Base-by-base conservation (phyloP, 2,329 filamentous ascomycete genomes). In the Thelonectria rubi region DNA sequence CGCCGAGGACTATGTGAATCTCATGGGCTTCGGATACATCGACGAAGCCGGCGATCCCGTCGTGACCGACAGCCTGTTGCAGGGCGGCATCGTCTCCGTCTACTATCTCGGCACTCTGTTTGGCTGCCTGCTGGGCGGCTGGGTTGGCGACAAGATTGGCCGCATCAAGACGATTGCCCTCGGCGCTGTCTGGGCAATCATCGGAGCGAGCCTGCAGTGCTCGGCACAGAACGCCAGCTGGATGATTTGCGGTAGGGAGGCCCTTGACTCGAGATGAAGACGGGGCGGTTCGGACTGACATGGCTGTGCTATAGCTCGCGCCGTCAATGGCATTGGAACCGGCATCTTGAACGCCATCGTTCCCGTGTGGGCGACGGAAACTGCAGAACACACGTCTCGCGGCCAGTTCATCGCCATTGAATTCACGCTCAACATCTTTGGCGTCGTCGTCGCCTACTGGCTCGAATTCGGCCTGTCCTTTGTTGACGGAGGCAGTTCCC, bases 341-440 rank as follows among this genome's bases (percentile, higher is more conserved):
- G 90, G 89, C 9, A 86, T 91, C 46, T 72, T 91, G 17, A 91
- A 91, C 67, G 85, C 87, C 1, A 91, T 91, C 56, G 84, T 89
- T 0, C 89, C 89, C 0, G 88, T 91, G 1, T 91, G 88, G 88
- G 88, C 88, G 0, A 89, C 89, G 0, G 90, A 91, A 73, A 89
- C 86, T 0, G 85, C 88, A 0, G 86, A 89, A 42, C 87, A 91
- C 68, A 90, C 84, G 0, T 87, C 85, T 0, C 82, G 90, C 37
- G 90, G 90, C 4, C 83, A 88, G 46, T 90, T 90, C 63, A 86
- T 91, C 53, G 87, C 88, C 2, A 88, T 91, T 51, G 89, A 91
- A 67, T 89, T 72, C 12, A 70, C 69, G 0, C 66, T 72, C n/a
- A 72, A 72, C 20, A 70, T 72, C 5, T 69, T 70, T 10, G 69